These are phyloP conservation scores for Termitomyces sp. DNA, from an alignment of 768 basidiomycete species.

Conservation along the genomic window DNA sequence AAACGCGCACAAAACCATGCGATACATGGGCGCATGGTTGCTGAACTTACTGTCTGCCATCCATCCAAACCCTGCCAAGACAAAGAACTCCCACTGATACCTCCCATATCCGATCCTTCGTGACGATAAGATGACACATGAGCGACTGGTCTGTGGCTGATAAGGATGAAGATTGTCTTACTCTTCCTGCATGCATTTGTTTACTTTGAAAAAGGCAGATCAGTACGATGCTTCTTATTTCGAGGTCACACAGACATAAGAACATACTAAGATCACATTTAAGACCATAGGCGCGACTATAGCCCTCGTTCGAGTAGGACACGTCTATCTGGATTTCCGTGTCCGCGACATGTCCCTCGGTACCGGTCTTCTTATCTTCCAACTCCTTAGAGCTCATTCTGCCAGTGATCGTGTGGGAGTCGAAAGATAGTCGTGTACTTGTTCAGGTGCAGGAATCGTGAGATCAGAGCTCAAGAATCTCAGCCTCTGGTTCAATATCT, in stretches of 20 bases:
- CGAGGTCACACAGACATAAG: neutral
- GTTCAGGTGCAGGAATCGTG: too few relatives aligned
- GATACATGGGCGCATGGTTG: too few relatives aligned
- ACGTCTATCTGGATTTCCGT: neutral
- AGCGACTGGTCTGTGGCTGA: neutral
- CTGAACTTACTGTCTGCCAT: slow-evolving; percentile 41
- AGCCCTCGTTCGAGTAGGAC: slow-evolving; percentile 1
- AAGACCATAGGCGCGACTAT: slow-evolving; percentile 14
- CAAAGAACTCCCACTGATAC: slow-evolving; percentile 45
- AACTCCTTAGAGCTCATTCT: neutral
- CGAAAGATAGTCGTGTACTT: too few relatives aligned
- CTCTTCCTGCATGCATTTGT: too few relatives aligned
- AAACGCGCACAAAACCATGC: too few relatives aligned
- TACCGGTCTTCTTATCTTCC: neutral
- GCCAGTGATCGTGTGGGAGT: too few relatives aligned
- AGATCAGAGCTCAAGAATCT: too few relatives aligned
- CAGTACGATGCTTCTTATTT: neutral
- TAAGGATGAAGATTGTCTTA: slow-evolving; percentile 4
- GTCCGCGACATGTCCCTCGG: neutral
- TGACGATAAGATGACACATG: neutral
- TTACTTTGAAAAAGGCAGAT: too few relatives aligned
- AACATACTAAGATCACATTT: slow-evolving; percentile 19
- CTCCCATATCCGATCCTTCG: slow-evolving; percentile 34
- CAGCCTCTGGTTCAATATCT: too few relatives aligned
- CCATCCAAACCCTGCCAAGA: slow-evolving; percentile 40